Percentiles rank a stretch among this genome's conserved stretches.
Evolutionary conservation across 129 eudicot species (phyloP).

Genomic region (Smallanthus sonchifolius): DNA sequence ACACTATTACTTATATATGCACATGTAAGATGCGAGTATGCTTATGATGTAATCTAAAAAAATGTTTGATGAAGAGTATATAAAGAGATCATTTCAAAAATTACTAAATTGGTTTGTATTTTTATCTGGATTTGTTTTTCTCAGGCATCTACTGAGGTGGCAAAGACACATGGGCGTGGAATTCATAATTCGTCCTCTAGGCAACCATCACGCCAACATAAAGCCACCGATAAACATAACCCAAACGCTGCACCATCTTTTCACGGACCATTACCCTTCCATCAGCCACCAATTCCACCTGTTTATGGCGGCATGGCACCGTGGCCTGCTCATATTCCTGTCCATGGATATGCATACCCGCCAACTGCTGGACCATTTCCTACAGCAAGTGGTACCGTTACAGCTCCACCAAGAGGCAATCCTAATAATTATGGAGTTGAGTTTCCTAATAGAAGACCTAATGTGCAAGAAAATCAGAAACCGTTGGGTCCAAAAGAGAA

Average conservation of each 20-base stretch:
- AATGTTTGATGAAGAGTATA: background rate
- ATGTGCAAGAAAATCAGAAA: conserved; percentile 45
- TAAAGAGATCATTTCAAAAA: background rate
- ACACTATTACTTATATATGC: too few relatives aligned
- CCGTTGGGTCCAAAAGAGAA: conserved; percentile 45
- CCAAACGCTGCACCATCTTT: conserved; percentile 47
- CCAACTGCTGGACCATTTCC: conserved; percentile 48
- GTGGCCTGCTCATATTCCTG: conserved; percentile 46
- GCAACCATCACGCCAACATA: conserved; percentile 53
- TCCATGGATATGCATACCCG: conserved; percentile 58
- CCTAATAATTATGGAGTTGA: conserved; percentile 36
- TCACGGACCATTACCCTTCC: conserved; percentile 57
- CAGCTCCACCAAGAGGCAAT: conserved; percentile 46
- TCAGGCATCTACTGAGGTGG: conserved; percentile 55
- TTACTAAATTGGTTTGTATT: conserved; percentile 1
- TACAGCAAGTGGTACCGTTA: conserved; percentile 40
- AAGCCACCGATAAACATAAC: conserved; percentile 51
- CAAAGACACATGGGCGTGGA: conserved; percentile 53
- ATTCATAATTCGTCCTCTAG: conserved; percentile 45
- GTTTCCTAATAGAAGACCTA: conserved; percentile 49
- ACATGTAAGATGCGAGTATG: too few relatives aligned
- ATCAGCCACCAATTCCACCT: conserved; percentile 55
- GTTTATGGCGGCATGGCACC: conserved; percentile 59
- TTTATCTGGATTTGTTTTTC: background rate
- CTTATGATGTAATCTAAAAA: background rate